Evolutionary conservation across 1,284 basidiomycete genomes (phyloP).

Genomic region (Pulveroboletus sp.): DNA sequence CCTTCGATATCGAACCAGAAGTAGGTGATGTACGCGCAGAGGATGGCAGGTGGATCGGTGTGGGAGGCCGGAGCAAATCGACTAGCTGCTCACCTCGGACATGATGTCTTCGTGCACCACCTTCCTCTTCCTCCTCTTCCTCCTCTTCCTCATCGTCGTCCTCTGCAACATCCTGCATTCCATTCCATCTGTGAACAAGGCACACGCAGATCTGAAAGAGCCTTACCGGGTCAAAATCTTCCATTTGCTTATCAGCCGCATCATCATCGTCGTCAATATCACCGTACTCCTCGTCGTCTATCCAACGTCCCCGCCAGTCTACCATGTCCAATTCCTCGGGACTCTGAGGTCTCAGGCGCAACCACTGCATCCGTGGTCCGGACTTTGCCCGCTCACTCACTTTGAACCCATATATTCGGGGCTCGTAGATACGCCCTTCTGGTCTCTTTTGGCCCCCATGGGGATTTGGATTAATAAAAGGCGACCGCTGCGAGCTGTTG

Average conservation of each 20-base stretch:
- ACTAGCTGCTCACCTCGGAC: constrained; percentile 36
- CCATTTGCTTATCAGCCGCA: constrained; percentile 72
- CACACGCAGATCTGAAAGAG: background rate
- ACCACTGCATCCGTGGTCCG: constrained; percentile 97
- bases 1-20: constrained; percentile 39
- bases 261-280: constrained; percentile 64
- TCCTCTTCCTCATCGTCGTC: constrained; percentile 66
- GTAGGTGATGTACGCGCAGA: constrained; percentile 54
- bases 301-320: constrained; percentile 86
- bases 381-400: constrained; percentile 83
- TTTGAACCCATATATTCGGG: constrained; percentile 92
- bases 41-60: constrained; percentile 38
- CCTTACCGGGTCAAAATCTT: constrained; percentile 79
- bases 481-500: constrained; percentile 50
- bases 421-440: constrained; percentile 83
- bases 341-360: constrained; percentile 81
- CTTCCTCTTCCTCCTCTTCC: constrained; percentile 57
- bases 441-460: constrained; percentile 87
- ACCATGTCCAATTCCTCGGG: constrained; percentile 82
- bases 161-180: constrained; percentile 30
- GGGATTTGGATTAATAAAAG: constrained; percentile 80
- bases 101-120: constrained; percentile 39
- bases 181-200: constrained; percentile 11
- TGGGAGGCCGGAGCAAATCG: constrained; percentile 36
- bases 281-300: constrained; percentile 71